These are phyloP conservation scores for Amphicarpaea edgeworthii DNA, from an alignment of 306 rosid genomes.

Conservation along the genomic window DNA sequence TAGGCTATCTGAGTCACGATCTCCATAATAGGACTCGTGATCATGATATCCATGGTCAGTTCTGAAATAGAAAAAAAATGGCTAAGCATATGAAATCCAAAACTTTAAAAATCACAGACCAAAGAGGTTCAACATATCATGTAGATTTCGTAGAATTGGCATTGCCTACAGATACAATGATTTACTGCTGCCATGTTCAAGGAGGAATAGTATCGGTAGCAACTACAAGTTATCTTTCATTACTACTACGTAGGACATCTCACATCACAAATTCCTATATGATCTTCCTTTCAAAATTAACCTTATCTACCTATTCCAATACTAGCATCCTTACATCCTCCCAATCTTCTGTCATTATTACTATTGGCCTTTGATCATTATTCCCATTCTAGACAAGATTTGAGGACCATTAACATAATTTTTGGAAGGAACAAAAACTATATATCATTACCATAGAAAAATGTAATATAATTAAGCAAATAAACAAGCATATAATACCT, in stretches of 20 bases:
- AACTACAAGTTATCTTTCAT: slow-evolving; percentile 14
- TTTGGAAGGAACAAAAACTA: not conserved
- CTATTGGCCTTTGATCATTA: slow-evolving; percentile 23
- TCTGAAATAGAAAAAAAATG: slow-evolving; percentile 59
- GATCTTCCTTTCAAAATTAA: slow-evolving; percentile 12
- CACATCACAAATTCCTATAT: slow-evolving; percentile 28
- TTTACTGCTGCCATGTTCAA: slow-evolving; percentile 9
- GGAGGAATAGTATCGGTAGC: slow-evolving; percentile 24
- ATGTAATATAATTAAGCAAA: slow-evolving; percentile 20
- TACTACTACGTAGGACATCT: slow-evolving; percentile 35
- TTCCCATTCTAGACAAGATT: slow-evolving; percentile 5
- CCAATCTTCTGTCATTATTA: slow-evolving; percentile 15
- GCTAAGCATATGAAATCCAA: slow-evolving; percentile 31
- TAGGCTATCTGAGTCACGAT: slow-evolving; percentile 88
- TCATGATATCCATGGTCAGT: slow-evolving; percentile 91
- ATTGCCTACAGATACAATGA: slow-evolving; percentile 25
- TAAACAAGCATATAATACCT: slow-evolving; percentile 16
- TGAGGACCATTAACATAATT: slow-evolving; percentile 11
- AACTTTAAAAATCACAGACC: slow-evolving; percentile 28
- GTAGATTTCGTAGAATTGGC: slow-evolving; percentile 31
- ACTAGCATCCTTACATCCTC: slow-evolving; percentile 21
- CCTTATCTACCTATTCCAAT: slow-evolving; percentile 26
- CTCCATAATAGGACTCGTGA: slow-evolving; percentile 94
- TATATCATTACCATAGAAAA: slow-evolving; percentile 4
- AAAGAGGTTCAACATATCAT: slow-evolving; percentile 34